These are phyloP conservation scores for Boletus sp. DNA, from an alignment of 1,284 basidiomycete genomes.

Conservation along the genomic window DNA sequence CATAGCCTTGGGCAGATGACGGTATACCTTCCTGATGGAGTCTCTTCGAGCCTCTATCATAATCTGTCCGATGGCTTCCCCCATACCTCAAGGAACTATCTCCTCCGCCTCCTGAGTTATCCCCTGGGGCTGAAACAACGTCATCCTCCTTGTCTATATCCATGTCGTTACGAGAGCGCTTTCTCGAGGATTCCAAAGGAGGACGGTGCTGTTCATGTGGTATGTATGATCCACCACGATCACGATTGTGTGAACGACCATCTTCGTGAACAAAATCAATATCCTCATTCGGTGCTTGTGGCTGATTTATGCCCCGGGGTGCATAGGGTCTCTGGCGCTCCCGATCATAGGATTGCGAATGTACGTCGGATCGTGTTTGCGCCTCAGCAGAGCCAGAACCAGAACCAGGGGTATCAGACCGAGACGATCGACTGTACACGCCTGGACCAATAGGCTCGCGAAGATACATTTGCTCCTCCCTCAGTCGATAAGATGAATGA, in stretches of 20 bases:
- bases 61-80: conserved; percentile 34
- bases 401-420: conserved; percentile 53
- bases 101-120: conserved; percentile 33
- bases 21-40: conserved; percentile 44
- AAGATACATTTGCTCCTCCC: conserved; percentile 45
- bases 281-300: conserved; percentile 38
- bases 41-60: conserved; percentile 55
- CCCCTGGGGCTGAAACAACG: conserved; percentile 36
- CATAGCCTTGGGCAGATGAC: conserved; percentile 36
- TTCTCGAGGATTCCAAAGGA: conserved; percentile 41
- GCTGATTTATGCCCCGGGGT: conserved; percentile 38
- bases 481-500: conserved; percentile 37
- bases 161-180: conserved; percentile 58
- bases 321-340: conserved; percentile 45
- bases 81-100: conserved; percentile 29
- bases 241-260: conserved; percentile 37
- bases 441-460: conserved; percentile 37
- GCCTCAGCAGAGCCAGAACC: conserved; percentile 43
- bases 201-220: conserved; percentile 30
- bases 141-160: conserved; percentile 51
- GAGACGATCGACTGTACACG: conserved; percentile 39
- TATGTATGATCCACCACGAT: conserved; percentile 31
- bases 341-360: conserved; percentile 44
- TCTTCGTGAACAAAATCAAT: conserved; percentile 49
- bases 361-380: conserved; percentile 43